Evolutionary conservation across 208 protist species (phyloP), one percentile per base, ranked within the genome.

Genomic region (Crithidia mellificae): DNA sequence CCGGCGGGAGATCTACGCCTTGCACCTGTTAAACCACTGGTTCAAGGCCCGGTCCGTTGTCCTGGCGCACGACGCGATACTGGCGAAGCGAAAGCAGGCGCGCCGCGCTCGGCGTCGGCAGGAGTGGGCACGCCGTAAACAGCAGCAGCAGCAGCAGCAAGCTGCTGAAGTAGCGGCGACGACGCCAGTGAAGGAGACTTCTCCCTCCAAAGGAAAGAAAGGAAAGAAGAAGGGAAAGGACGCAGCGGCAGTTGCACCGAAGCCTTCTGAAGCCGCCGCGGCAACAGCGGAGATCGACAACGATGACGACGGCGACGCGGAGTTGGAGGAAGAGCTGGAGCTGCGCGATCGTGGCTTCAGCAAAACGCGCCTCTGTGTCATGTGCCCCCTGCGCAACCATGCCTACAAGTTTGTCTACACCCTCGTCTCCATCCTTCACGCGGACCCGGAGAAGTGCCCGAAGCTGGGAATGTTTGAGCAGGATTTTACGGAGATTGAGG

Each of bases 331-430:
- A 2, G 85, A 94, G 38, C 74, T 88, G 41, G 85, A 94, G 66
- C 73, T 94, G 38, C 88, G 91, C 22, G 96, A 99, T 64, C 94
- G 97, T 71, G 97, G 97, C 17, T 99, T 98, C 72, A 93, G 93
- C 29, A 90, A 94, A 30, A 95, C 96, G 12, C 90, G 87, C 17
- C 74, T 98, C 36, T 85, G 98, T 9, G 83, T 99, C 24, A 63
- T 99, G 68, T 81, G 97, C 11, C 97, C 97, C 3, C 92, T 98
- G 78, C 86, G 94, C 27, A 98, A 98, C 65, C 82, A 89, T 27
- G 95, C 95, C 47, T 81, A 95, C 54, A 76, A 89, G 36, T 93
- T 96, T 43, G 85, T 98, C 19, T 78, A 92, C 47, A 90, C 85
- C 17, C 67, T 98, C 17, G 68, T 98, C 9, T 70, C 80, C 29